phyloP scores from a whole-genome alignment of 2,329 filamentous ascomycete species.

The Cercospora sesami region DNA sequence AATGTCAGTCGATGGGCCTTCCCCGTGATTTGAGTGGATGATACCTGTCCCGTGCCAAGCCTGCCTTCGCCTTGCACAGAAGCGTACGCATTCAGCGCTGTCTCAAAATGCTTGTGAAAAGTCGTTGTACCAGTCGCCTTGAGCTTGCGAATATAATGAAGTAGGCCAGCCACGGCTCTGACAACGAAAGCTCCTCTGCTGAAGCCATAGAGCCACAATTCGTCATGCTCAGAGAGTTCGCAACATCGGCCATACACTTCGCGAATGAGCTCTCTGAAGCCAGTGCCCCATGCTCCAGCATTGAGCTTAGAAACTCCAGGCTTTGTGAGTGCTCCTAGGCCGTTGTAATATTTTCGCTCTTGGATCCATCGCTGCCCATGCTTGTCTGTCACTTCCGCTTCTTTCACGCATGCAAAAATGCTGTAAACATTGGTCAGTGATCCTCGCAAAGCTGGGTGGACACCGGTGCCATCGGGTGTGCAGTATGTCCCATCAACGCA shows the following conservation, averaged over 20 bases:
- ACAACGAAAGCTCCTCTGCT: conserved; percentile 46
- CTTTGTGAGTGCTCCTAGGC: conserved; percentile 24
- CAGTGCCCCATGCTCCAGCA: conserved; percentile 24
- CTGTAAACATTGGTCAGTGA: conserved; percentile 27
- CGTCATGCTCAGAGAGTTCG: conserved; percentile 34
- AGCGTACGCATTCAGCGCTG: conserved; percentile 27
- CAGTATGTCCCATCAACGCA: conserved; percentile 29
- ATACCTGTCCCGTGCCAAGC: background rate
- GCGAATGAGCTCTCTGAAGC: conserved; percentile 29
- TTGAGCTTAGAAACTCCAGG: conserved; percentile 22
- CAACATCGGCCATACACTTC: conserved; percentile 32
- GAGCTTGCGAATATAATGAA: conserved; percentile 40
- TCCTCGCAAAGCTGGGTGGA: background rate
- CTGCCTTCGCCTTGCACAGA: background rate
- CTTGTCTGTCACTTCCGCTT: conserved; percentile 19
- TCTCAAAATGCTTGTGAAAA: conserved; percentile 37
- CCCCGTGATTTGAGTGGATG: no score
- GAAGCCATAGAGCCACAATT: conserved; percentile 46
- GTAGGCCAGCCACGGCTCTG: conserved; percentile 43
- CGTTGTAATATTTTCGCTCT: conserved; percentile 22
- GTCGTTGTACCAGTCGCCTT: conserved; percentile 26
- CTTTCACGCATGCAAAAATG: conserved; percentile 24
- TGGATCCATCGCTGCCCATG: conserved; percentile 19
- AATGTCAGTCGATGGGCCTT: background rate
- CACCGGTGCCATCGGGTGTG: conserved; percentile 7